phyloP scores from a whole-genome alignment of 1,284 basidiomycete species.

The Trichosporon ovoides region DNA sequence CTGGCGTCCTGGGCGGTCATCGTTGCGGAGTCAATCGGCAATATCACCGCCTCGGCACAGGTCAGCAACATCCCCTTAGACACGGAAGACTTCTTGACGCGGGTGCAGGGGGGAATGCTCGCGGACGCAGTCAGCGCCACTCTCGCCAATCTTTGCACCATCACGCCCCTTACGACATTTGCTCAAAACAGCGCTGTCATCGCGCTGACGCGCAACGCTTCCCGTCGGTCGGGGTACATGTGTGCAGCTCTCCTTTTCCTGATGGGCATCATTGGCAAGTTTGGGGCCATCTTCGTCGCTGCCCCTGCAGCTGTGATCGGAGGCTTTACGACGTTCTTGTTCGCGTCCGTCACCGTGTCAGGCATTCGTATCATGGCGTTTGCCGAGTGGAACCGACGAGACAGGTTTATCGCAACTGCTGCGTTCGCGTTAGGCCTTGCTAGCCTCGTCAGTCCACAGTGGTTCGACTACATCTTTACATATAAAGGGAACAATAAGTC shows the following conservation, averaged over 20 bases:
- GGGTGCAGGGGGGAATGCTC: constrained; percentile 34
- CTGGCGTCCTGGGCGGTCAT: constrained; percentile 31
- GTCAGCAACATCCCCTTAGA: constrained; percentile 24
- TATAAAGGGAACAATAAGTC: constrained; percentile 56
- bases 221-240: constrained; percentile 27
- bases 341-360: constrained; percentile 51
- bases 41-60: constrained; percentile 29
- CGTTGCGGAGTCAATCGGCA: constrained; percentile 33
- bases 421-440: constrained; percentile 72
- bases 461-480: constrained; percentile 41
- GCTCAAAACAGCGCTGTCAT: constrained; percentile 36
- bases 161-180: constrained; percentile 33
- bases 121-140: constrained; percentile 31
- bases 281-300: constrained; percentile 33
- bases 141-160: constrained; percentile 29
- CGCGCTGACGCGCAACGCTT: constrained; percentile 34
- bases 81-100: constrained; percentile 25
- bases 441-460: constrained; percentile 51
- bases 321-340: constrained; percentile 42
- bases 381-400: constrained; percentile 62
- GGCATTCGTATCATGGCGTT: constrained; percentile 69
- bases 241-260: constrained; percentile 32
- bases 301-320: constrained; percentile 25
- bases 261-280: constrained; percentile 33
- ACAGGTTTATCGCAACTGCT: constrained; percentile 65